These are phyloP conservation scores for Dryas integrifolia DNA, from an alignment of 331 rosid genomes.

Conservation along the genomic window DNA sequence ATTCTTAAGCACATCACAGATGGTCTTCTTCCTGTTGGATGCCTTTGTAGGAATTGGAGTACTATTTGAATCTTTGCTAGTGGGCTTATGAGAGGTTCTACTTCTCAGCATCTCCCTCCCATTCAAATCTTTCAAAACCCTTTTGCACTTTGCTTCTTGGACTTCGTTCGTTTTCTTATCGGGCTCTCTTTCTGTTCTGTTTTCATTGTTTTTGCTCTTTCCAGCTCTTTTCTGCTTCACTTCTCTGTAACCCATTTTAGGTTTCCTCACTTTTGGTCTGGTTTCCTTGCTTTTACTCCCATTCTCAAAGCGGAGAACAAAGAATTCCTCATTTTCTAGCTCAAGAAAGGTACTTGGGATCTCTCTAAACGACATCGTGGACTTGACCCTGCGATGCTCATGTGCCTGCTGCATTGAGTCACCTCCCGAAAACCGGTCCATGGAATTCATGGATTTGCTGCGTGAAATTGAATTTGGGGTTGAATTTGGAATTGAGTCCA, in stretches of 20 bases:
- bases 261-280: slow-evolving; percentile 34
- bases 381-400: slow-evolving; percentile 40
- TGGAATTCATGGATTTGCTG: slow-evolving; percentile 64
- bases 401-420: slow-evolving; percentile 26
- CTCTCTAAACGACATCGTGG: slow-evolving; percentile 60
- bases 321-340: slow-evolving; percentile 58
- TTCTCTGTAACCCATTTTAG: slow-evolving; percentile 28
- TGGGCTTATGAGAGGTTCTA: slow-evolving; percentile 31
- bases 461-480: slow-evolving; percentile 37
- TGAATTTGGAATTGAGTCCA: slow-evolving; percentile 43
- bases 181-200: slow-evolving; percentile 34
- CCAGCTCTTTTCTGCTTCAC: slow-evolving; percentile 38
- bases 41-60: not conserved
- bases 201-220: slow-evolving; percentile 33
- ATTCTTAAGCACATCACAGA: slow-evolving; percentile 22
- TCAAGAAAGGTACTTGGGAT: slow-evolving; percentile 46
- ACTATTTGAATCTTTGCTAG: not conserved
- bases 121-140: slow-evolving; percentile 26
- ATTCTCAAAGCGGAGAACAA: slow-evolving; percentile 60
- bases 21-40: slow-evolving; percentile 16
- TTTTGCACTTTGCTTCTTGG: slow-evolving; percentile 11
- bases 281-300: slow-evolving; percentile 26
- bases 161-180: slow-evolving; percentile 19
- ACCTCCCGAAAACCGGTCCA: slow-evolving; percentile 40
- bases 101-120: slow-evolving; percentile 31